Percentiles rank a stretch among this genome's conserved stretches.
Conservation (phyloP, 2,329 filamentous ascomycete genomes). For the Cladosporium sp. region DNA sequence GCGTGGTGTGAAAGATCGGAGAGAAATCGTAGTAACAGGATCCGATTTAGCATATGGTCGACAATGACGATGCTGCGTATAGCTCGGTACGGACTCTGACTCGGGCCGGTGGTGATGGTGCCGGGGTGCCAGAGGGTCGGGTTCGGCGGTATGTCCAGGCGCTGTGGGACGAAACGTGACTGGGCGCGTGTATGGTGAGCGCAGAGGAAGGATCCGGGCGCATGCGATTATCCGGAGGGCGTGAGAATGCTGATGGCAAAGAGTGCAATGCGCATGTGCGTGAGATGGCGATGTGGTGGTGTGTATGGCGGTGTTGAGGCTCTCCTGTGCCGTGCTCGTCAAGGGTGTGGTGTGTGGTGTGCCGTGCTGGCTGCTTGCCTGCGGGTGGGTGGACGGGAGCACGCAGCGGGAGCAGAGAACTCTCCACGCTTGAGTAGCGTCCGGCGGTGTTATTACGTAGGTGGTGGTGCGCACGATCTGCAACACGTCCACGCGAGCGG, state of each 20-base stretch:
- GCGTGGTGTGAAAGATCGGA: not conserved
- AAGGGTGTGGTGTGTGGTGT: not conserved
- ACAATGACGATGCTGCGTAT: not conserved
- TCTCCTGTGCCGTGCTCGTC: not conserved
- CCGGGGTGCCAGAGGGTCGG: slow-evolving; percentile 5
- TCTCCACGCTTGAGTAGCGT: not conserved
- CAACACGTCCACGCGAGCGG: no score
- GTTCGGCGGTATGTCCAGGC: slow-evolving; percentile 2
- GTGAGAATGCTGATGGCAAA: not conserved
- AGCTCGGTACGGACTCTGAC: not conserved
- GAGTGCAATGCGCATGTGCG: not conserved
- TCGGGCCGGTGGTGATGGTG: not conserved
- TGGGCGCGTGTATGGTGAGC: not conserved
- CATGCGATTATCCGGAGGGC: not conserved
- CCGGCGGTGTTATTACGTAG: no score
- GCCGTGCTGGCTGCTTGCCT: no score
- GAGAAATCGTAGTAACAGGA: not conserved
- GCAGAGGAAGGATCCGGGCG: not conserved
- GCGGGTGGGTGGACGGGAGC: not conserved
- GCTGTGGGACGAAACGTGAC: not conserved
- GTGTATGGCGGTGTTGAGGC: not conserved
- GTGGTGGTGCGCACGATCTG: no score
- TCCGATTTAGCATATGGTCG: slow-evolving; percentile 5
- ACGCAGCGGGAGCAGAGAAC: not conserved
- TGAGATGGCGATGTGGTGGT: not conserved